Evolutionary conservation across 2,329 filamentous ascomycete species (phyloP).

Genomic region (Dactylellina leptospora): DNA sequence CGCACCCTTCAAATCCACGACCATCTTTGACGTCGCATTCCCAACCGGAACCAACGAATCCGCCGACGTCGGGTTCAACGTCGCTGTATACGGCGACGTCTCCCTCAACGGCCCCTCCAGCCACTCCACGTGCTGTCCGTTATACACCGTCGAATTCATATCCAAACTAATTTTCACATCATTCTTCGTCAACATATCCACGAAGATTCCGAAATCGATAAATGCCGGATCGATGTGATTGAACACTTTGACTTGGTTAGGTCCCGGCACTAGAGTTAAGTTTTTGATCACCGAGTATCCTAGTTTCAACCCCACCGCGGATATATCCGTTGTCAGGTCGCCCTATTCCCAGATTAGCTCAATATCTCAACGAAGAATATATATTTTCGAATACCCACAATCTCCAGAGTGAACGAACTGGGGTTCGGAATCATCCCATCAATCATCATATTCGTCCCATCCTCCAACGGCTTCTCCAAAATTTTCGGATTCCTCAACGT

Average conservation of each 20-base stretch:
- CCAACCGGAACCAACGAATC: neutral
- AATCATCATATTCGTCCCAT: conserved; percentile 70
- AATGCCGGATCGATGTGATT: conserved; percentile 63
- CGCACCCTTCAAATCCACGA: neutral
- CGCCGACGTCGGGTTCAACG: conserved; percentile 16
- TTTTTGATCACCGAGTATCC: conserved; percentile 69
- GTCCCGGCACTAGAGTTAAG: conserved; percentile 68
- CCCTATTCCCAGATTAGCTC: conserved; percentile 62
- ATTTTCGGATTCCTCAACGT: conserved; percentile 64
- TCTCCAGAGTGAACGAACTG: conserved; percentile 70
- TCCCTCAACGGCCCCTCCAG: conserved; percentile 54
- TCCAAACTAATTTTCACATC: conserved; percentile 52
- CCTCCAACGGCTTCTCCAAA: conserved; percentile 61
- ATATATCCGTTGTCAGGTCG: conserved; percentile 71
- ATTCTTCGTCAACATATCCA: conserved; percentile 16
- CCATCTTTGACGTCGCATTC: neutral
- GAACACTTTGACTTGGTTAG: conserved; percentile 67
- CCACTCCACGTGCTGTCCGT: conserved; percentile 55
- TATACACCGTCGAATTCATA: conserved; percentile 55
- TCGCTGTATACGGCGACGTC: conserved; percentile 30
- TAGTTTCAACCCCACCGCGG: conserved; percentile 65
- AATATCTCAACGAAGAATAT: neutral
- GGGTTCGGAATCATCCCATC: conserved; percentile 70
- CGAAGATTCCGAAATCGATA: conserved; percentile 63
- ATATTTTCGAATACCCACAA: conserved; percentile 63